Base-by-base conservation (phyloP, 306 rosid species). In the Glycine latifolia region DNA sequence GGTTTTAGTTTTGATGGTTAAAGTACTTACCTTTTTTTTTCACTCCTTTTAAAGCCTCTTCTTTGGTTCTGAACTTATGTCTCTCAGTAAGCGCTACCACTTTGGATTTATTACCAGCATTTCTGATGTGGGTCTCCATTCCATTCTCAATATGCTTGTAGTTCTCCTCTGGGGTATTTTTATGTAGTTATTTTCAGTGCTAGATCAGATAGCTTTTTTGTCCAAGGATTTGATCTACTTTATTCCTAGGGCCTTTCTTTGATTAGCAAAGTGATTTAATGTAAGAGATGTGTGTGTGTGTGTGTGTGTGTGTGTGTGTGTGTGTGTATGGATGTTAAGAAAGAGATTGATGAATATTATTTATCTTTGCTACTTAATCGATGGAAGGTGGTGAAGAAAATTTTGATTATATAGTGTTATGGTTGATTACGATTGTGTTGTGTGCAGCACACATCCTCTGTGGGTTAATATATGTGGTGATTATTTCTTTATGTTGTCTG, bases 1-100 rank as follows among this genome's bases (percentile, higher is more conserved):
- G 85, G 85, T 80, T 83, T 66, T 83, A 7, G 15, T 49, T 56
- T 10, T 50, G 50, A 17, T 71, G 80, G 6, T 63, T 71, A n/a
- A 62, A 63, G 11, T 59, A 4, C 15, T 77, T 8, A 2, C 61
- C 7, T 43, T 55, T 66, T 52, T 17, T 13, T 8, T 43, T 5
- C 44, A 20, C 39, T 8, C 5, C 74, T 44, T 70, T 74, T 53
- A 59, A 56, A 58, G 33, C 15, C 31, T 54, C 69, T 15, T 54
- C 39, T 52, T 72, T 52, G 61, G 5, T 72, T 61, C 71, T 69
- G 17, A 37, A 8, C 79, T 80, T 59, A n/a, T 80, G 58, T 67
- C 37, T 50, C 31, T 76, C 46, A 53, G 31, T 68, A 3, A 16
- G 39, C 81, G n/a, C 33, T 16, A 7, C 15, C 14, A 33, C 54